A percentile compares a stretch with the other conserved stretches of the same genome.
phyloP scores from a whole-genome alignment of 768 basidiomycete species.

The Kwoniella dejecticola region DNA sequence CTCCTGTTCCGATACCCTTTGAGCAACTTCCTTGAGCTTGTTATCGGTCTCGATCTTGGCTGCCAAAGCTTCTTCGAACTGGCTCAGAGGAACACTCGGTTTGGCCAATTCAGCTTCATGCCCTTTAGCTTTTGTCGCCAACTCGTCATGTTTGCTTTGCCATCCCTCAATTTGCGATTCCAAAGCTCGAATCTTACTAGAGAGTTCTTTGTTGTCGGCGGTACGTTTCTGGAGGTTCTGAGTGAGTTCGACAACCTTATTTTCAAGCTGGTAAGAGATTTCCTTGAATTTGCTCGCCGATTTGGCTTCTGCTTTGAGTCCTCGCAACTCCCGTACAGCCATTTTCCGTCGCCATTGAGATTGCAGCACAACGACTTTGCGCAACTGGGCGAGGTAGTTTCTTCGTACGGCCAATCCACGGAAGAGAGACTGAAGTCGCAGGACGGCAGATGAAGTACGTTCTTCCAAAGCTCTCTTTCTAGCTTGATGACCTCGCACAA shows the following conservation, averaged over 20 bases:
- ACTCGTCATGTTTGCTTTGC: conserved; percentile 84
- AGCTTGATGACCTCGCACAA: conserved; percentile 52
- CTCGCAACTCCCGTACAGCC: conserved; percentile 81
- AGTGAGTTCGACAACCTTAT: conserved; percentile 98
- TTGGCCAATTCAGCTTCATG: conserved; percentile 69
- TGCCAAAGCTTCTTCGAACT: conserved; percentile 71
- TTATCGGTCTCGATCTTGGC: conserved; percentile 78
- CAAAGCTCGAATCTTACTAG: conserved; percentile 70
- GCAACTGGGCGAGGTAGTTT: conserved; percentile 55
- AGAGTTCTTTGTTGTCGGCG: conserved; percentile 84
- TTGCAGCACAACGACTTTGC: conserved; percentile 78
- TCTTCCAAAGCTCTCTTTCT: conserved; percentile 57
- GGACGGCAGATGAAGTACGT: conserved; percentile 66
- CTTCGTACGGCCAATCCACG: conserved; percentile 68
- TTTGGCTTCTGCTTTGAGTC: conserved; percentile 84
- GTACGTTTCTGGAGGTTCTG: conserved; percentile 88
- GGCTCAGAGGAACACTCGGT: conserved; percentile 70
- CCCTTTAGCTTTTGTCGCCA: conserved; percentile 71
- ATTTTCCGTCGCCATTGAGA: conserved; percentile 86
- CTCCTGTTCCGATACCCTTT: conserved; percentile 79
- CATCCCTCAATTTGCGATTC: conserved; percentile 85
- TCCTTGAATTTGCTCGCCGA: conserved; percentile 97
- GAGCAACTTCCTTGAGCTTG: conserved; percentile 73
- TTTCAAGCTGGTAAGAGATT: conserved; percentile 94
- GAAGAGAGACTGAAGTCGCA: conserved; percentile 74